Percentiles rank a stretch among this genome's conserved stretches.
phyloP scores from a whole-genome alignment of 768 basidiomycete genomes.

The Podaxis carcinomalis region DNA sequence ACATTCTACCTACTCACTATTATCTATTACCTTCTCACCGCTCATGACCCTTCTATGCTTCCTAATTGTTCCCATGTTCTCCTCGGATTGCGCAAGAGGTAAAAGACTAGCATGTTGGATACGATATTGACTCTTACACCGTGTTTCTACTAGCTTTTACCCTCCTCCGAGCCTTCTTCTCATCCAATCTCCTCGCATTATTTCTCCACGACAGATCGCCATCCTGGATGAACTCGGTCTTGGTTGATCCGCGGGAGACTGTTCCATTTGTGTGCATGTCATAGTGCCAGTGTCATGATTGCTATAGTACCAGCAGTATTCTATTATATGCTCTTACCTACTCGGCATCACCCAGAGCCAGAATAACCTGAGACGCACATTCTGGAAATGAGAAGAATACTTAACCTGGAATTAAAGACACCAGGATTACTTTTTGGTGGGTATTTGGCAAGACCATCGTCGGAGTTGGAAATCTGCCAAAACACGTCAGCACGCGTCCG shows the following conservation, averaged over 20 bases:
- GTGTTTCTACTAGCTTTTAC: not conserved
- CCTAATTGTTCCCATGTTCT: not conserved
- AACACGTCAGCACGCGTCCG: conserved; percentile 25
- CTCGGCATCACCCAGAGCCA: not conserved
- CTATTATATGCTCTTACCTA: not conserved
- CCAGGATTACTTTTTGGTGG: not conserved
- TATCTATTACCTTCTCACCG: not conserved
- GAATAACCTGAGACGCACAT: not conserved
- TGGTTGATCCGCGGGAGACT: not conserved
- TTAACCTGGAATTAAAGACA: not conserved
- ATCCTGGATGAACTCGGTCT: not conserved
- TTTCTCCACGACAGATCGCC: not conserved
- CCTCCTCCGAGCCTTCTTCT: not conserved
- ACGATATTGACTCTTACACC: not conserved
- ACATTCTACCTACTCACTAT: not conserved
- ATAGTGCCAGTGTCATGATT: conserved; percentile 1
- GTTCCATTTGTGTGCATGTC: conserved; percentile 2
- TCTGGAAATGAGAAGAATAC: not conserved
- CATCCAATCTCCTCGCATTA: not conserved
- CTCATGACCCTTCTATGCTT: not conserved
- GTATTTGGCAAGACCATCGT: conserved; percentile 12
- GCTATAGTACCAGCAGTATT: conserved; percentile 7
- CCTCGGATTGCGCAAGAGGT: not conserved
- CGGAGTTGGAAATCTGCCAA: conserved; percentile 23
- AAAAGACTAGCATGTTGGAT: not conserved